Conservation (phyloP, 2,329 filamentous ascomycete species). For the Phaeosphaeria sp. region DNA sequence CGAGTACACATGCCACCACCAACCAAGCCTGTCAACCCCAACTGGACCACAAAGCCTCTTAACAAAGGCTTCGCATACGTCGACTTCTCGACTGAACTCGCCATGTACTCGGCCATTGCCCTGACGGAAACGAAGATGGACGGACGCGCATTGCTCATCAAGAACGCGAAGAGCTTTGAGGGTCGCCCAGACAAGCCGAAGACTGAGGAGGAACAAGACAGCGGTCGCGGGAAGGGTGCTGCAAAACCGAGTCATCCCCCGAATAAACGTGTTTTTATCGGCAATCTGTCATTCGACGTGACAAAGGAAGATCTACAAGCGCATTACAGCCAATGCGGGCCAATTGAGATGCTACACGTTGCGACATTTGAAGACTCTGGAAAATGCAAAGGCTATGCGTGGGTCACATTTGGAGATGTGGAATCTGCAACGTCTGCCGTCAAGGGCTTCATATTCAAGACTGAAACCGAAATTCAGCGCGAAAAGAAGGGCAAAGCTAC, state of each 20-base stretch:
- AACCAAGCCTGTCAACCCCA: slow-evolving; percentile 39
- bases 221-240: slow-evolving; percentile 38
- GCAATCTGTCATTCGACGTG: slow-evolving; percentile 58
- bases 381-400: slow-evolving; percentile 97
- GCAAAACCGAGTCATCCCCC: slow-evolving; percentile 62
- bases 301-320: slow-evolving; percentile 78
- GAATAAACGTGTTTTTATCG: slow-evolving; percentile 84
- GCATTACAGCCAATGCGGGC: slow-evolving; percentile 86
- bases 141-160: slow-evolving; percentile 86
- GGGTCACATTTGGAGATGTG: slow-evolving; percentile 87
- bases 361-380: slow-evolving; percentile 96
- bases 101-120: slow-evolving; percentile 77
- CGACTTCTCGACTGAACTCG: slow-evolving; percentile 76
- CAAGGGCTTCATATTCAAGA: slow-evolving; percentile 78
- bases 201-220: slow-evolving; percentile 37
- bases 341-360: slow-evolving; percentile 81
- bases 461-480: slow-evolving; percentile 57
- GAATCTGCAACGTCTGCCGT: slow-evolving; percentile 78
- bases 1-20: slow-evolving; percentile 79
- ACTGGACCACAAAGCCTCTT: slow-evolving; percentile 59
- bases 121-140: slow-evolving; percentile 83
- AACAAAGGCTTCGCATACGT: slow-evolving; percentile 98
- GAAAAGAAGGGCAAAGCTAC: slow-evolving; percentile 52
- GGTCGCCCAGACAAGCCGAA: slow-evolving; percentile 77
- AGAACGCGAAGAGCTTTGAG: slow-evolving; percentile 87